Evolutionary conservation across 805 yeast species (phyloP).

Genomic region (Starmerella bombicola): DNA sequence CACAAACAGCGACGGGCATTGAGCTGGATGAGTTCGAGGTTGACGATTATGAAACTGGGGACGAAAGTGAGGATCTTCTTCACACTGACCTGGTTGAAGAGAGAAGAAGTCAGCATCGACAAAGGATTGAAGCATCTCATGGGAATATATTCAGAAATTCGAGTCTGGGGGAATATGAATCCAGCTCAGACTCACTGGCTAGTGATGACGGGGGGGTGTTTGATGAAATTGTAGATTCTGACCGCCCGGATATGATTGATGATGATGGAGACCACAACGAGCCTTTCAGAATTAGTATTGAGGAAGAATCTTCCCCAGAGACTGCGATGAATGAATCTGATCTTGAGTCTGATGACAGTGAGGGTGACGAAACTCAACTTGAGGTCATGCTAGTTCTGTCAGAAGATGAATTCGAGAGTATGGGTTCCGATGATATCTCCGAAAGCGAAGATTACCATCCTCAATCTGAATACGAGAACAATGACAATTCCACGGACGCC

Average conservation of each 20-base stretch:
- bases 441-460: neutral
- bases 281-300: neutral
- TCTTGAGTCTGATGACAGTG: neutral
- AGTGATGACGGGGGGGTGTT: neutral
- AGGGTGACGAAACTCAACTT: neutral
- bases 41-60: neutral
- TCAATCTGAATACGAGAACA: neutral
- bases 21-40: neutral
- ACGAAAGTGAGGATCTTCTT: neutral
- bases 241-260: no score
- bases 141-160: constrained; percentile 64
- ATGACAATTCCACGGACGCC: no score
- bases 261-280: neutral
- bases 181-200: constrained; percentile 24
- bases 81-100: neutral
- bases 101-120: neutral
- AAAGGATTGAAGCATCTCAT: neutral
- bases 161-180: constrained; percentile 84
- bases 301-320: neutral
- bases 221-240: no score
- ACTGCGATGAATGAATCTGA: neutral
- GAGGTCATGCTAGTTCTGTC: constrained; percentile 1
- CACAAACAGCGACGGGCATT: no score
- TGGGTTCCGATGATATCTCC: neutral
- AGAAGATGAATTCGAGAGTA: neutral